Percentiles rank a stretch among this genome's conserved stretches.
phyloP scores from a whole-genome alignment of 495 filamentous ascomycete genomes.

The Penicillium cataractarum region DNA sequence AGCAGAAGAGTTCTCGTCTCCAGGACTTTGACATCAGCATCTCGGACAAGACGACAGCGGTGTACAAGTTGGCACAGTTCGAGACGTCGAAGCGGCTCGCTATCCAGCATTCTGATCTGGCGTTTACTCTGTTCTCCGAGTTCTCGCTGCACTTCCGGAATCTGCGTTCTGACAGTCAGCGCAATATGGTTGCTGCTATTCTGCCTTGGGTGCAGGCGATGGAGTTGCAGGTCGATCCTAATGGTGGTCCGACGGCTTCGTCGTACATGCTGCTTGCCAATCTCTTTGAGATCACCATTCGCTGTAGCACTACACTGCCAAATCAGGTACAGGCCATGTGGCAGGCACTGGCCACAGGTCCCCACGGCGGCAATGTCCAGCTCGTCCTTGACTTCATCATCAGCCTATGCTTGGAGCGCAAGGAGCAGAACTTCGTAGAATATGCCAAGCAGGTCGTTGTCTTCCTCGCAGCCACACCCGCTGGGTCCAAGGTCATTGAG shows the following conservation, averaged over 20 bases:
- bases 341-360: constrained; percentile 94
- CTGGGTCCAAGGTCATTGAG: constrained; percentile 89
- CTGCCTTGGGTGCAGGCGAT: constrained; percentile 95
- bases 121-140: constrained; percentile 93
- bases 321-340: constrained; percentile 97
- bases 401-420: constrained; percentile 83
- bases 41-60: constrained; percentile 95
- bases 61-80: constrained; percentile 96
- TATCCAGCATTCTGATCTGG: constrained; percentile 82
- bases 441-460: constrained; percentile 98
- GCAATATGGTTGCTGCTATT: constrained; percentile 92
- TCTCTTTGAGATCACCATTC: constrained; percentile 93
- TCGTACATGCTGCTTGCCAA: constrained; percentile 97
- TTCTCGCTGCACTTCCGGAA: constrained; percentile 90
- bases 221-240: constrained; percentile 92
- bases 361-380: constrained; percentile 92
- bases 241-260: constrained; percentile 81
- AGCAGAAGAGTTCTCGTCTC: constrained; percentile 82
- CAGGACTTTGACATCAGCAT: constrained; percentile 98
- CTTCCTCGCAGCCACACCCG: constrained; percentile 88
- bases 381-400: constrained; percentile 96
- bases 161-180: constrained; percentile 75
- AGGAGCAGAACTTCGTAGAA: constrained; percentile 96
- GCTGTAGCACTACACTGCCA: constrained; percentile 82
- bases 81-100: constrained; percentile 92